Percentiles rank a stretch among this genome's conserved stretches.
phyloP scores from a whole-genome alignment of 2,329 filamentous ascomycete genomes.

The Keithomyces neogunnii region DNA sequence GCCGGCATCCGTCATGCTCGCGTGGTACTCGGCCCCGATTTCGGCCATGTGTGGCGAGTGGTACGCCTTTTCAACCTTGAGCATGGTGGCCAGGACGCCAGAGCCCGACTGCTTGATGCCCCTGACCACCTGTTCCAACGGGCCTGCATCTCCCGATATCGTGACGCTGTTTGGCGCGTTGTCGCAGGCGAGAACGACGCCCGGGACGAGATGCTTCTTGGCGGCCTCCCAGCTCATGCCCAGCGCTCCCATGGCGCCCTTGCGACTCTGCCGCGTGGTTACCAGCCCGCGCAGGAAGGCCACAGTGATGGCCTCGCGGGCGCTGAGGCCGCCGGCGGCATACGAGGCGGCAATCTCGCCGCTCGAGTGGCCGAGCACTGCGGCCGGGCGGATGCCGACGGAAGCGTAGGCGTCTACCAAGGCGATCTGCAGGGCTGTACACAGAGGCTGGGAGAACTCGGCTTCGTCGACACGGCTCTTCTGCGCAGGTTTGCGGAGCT shows the following conservation, averaged over 20 bases:
- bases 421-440: slow-evolving; percentile 44
- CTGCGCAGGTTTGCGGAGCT: slow-evolving; percentile 13
- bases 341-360: slow-evolving; percentile 34
- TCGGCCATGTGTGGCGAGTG: slow-evolving; percentile 16
- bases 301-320: slow-evolving; percentile 21
- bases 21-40: background rate
- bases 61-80: slow-evolving; percentile 23
- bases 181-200: slow-evolving; percentile 17
- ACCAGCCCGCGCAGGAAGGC: slow-evolving; percentile 26
- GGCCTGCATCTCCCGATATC: slow-evolving; percentile 14
- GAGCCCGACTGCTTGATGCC: slow-evolving; percentile 15
- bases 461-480: slow-evolving; percentile 24
- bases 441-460: slow-evolving; percentile 40
- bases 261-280: slow-evolving; percentile 2
- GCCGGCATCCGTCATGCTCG: background rate
- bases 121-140: slow-evolving; percentile 15
- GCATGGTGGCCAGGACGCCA: slow-evolving; percentile 10
- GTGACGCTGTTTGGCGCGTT: slow-evolving; percentile 22
- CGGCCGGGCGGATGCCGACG: slow-evolving; percentile 19
- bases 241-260: slow-evolving; percentile 26
- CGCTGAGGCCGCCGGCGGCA: slow-evolving; percentile 19
- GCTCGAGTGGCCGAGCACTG: slow-evolving; percentile 29
- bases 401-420: slow-evolving; percentile 27
- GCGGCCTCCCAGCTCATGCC: slow-evolving; percentile 21
- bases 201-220: slow-evolving; percentile 11